Percentiles rank a stretch among this genome's conserved stretches.
Conservation (phyloP, 2,329 filamentous ascomycete genomes). For the Ophiocordyceps robertsii region DNA sequence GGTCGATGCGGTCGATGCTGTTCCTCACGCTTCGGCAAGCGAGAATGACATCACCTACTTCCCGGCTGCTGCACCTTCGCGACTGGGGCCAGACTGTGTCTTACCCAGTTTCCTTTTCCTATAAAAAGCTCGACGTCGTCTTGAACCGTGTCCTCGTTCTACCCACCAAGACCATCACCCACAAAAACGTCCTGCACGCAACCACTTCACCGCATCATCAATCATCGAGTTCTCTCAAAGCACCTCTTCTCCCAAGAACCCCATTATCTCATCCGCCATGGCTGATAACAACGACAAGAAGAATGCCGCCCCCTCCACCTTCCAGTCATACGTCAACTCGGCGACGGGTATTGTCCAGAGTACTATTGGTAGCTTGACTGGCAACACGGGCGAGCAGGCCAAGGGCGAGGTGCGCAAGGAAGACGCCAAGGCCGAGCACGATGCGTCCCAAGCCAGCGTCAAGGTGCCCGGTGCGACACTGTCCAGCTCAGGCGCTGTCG, state of each 20-base stretch:
- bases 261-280: constrained; percentile 9
- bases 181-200: not conserved
- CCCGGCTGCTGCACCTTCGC: not conserved
- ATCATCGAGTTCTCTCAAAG: too few relatives aligned
- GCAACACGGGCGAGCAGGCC: constrained; percentile 52
- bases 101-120: too few relatives aligned
- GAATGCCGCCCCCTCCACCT: constrained; percentile 45
- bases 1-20: not conserved
- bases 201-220: not conserved
- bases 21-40: not conserved
- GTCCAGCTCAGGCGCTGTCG: constrained; percentile 54
- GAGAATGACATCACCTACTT: constrained; percentile 1
- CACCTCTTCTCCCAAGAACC: not conserved
- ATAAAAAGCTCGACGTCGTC: too few relatives aligned
- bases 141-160: too few relatives aligned
- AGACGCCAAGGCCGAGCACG: constrained; percentile 52
- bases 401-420: constrained; percentile 53
- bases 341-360: constrained; percentile 62
- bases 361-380: constrained; percentile 58
- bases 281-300: constrained; percentile 15
- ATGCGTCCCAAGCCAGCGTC: constrained; percentile 59
- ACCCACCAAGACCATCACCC: too few relatives aligned
- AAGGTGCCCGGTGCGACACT: constrained; percentile 63
- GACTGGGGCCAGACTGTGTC: not conserved
- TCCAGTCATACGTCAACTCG: constrained; percentile 64